Percentiles rank a stretch among this genome's conserved stretches.
Conservation (phyloP, 305 asterid species). For the Fraxinus velutina region DNA sequence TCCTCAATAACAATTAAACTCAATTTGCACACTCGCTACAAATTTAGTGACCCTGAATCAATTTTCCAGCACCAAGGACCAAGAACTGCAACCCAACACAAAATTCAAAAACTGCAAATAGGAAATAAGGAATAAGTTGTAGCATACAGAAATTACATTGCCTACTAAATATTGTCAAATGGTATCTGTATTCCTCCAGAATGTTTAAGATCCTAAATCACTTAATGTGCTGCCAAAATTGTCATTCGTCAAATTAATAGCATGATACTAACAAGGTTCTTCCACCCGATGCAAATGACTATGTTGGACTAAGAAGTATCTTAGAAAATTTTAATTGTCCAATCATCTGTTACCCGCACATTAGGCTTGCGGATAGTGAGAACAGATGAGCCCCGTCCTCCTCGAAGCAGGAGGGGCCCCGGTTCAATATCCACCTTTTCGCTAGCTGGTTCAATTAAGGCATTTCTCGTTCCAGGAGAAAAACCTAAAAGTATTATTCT, state of each 20-base stretch:
- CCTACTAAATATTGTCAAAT: neutral
- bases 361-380: conserved; percentile 85
- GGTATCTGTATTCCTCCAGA: neutral
- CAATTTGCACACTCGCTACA: neutral
- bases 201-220: neutral
- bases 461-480: conserved; percentile 47
- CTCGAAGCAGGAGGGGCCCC: conserved; percentile 63
- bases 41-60: neutral
- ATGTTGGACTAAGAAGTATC: conserved; percentile 17
- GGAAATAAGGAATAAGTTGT: neutral
- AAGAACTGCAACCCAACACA: conserved; percentile 6
- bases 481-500: conserved; percentile 72
- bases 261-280: neutral
- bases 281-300: conserved; percentile 1
- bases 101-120: neutral
- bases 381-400: conserved; percentile 37
- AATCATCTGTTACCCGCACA: conserved; percentile 60
- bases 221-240: neutral
- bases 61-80: conserved; percentile 1
- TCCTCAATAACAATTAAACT: neutral
- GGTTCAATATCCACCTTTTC: conserved; percentile 51
- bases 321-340: conserved; percentile 70
- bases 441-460: conserved; percentile 59
- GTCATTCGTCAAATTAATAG: neutral
- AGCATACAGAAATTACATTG: neutral